phyloP scores from a whole-genome alignment of 2,329 filamentous ascomycete species.

The Scolecobasidium constrictum region DNA sequence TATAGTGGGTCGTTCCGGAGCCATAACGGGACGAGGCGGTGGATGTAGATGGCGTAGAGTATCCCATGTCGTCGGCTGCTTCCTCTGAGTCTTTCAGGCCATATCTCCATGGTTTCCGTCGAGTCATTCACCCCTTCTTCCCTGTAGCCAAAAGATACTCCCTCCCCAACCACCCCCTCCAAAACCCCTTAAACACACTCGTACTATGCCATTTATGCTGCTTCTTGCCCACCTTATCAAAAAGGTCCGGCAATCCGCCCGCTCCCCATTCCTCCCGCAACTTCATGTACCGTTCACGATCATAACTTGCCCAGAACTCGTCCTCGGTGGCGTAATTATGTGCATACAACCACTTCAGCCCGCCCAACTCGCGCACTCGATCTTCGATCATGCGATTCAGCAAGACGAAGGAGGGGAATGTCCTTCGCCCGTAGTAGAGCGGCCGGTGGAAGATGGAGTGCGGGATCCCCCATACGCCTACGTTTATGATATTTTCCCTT shows the following conservation, averaged over 20 bases:
- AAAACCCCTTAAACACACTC: not conserved
- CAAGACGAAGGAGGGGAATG: slow-evolving; percentile 30
- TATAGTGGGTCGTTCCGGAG: too few relatives aligned
- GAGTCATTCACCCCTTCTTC: too few relatives aligned
- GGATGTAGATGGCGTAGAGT: too few relatives aligned
- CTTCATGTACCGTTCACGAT: slow-evolving; percentile 46
- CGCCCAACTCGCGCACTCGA: slow-evolving; percentile 46
- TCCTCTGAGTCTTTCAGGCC: too few relatives aligned
- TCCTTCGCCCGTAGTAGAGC: not conserved
- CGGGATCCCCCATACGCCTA: slow-evolving; percentile 45
- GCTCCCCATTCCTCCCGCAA: slow-evolving; percentile 50
- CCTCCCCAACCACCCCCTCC: not conserved
- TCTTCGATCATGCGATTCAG: slow-evolving; percentile 51
- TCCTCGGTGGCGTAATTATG: slow-evolving; percentile 57
- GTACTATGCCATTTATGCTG: not conserved
- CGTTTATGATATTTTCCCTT: slow-evolving; percentile 40
- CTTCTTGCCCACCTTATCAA: slow-evolving; percentile 47
- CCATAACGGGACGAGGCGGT: too few relatives aligned
- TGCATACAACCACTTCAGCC: slow-evolving; percentile 61
- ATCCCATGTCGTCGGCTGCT: too few relatives aligned
- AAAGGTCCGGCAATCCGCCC: slow-evolving; percentile 49
- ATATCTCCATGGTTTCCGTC: too few relatives aligned
- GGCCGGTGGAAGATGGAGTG: not conserved
- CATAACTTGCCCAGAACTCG: slow-evolving; percentile 59
- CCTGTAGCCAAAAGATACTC: not conserved